Conservation (phyloP, 1,284 basidiomycete genomes). For the Neolentinus lepideus region DNA sequence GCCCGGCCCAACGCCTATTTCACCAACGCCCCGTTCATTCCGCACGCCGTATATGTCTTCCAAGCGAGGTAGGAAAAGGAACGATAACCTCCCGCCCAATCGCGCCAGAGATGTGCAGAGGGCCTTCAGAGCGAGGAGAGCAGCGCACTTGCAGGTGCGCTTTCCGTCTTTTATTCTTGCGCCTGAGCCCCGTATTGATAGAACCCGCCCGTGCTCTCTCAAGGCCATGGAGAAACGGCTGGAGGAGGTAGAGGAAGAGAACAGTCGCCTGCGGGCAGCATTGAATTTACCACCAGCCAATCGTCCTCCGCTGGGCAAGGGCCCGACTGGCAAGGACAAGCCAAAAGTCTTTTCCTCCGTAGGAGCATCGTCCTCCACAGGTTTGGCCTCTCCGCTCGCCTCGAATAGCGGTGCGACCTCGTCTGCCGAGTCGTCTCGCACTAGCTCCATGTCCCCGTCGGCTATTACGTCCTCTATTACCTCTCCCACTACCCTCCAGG, state of each 20-base stretch:
- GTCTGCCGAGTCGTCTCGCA: constrained; percentile 26
- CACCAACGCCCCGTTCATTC: neutral
- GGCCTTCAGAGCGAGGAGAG: constrained; percentile 85
- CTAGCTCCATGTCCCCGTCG: constrained; percentile 30
- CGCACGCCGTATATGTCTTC: constrained; percentile 53
- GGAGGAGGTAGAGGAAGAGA: constrained; percentile 80
- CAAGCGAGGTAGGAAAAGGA: constrained; percentile 85
- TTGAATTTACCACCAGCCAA: constrained; percentile 72
- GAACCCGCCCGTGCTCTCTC: constrained; percentile 8
- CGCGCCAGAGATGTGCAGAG: constrained; percentile 89
- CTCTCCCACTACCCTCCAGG: neutral
- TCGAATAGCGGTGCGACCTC: constrained; percentile 8
- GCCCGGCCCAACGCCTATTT: no score
- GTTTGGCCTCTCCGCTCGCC: constrained; percentile 2
- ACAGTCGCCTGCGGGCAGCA: constrained; percentile 66
- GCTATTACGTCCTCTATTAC: neutral
- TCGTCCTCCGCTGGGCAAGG: constrained; percentile 66
- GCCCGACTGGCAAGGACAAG: constrained; percentile 79
- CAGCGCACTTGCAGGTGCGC: constrained; percentile 79
- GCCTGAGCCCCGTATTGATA: neutral
- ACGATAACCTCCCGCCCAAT: constrained; percentile 88
- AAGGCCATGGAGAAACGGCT: constrained; percentile 82
- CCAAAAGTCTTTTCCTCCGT: constrained; percentile 32
- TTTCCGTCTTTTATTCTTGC: constrained; percentile 18
- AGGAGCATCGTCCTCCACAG: neutral